Evolutionary conservation across 257 asterid species (phyloP), one percentile per base, ranked within the genome.

Genomic region (Solanum chmielewskii): DNA sequence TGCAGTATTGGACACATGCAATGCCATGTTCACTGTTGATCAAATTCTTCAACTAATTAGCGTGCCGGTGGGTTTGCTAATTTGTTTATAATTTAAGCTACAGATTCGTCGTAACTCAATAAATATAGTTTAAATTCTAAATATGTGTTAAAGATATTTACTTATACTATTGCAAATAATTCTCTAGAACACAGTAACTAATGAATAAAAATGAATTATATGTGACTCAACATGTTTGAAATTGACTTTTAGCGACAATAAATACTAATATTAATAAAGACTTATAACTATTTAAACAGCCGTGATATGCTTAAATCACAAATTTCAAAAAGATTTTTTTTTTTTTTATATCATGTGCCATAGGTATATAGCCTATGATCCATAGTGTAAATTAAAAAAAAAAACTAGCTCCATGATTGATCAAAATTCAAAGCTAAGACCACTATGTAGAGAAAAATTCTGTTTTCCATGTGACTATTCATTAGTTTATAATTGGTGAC

Each of bases 221-320:
- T 3, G 0, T 16, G 15, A 6, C 3, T 11, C 16, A n/a, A 62
- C 1, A 62, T 4, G 2, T 62, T 5, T 23, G 15, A 0, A 4
- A 62, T 1, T 11, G 1, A 37, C 39, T 37, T 37, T 37, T 37
- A 37, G 7, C 39, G 7, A 7, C 0, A 37, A 37, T 37, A 37
- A 37, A 37, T 6, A 37, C 1, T 37, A 1, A 6, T 1, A 37
- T 37, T 37, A 37, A 37, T 37, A 37, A 37, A 35, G 1, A 37
- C 3, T 49, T 56, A 18, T 16, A 56, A 56, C n/a, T 18, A 7
- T 56, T 6, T 49, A 49, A 18, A 49, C 7, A 49, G 0, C 1
- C 20, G 20, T 56, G 20, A 56, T 56, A 18, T 3, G 64, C 11
- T 56, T 56, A 56, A 18, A 56, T 20, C 1, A 56, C 11, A 56